Evolutionary conservation across 257 asterid genomes (phyloP).

Genomic region (Henckelia pumila): DNA sequence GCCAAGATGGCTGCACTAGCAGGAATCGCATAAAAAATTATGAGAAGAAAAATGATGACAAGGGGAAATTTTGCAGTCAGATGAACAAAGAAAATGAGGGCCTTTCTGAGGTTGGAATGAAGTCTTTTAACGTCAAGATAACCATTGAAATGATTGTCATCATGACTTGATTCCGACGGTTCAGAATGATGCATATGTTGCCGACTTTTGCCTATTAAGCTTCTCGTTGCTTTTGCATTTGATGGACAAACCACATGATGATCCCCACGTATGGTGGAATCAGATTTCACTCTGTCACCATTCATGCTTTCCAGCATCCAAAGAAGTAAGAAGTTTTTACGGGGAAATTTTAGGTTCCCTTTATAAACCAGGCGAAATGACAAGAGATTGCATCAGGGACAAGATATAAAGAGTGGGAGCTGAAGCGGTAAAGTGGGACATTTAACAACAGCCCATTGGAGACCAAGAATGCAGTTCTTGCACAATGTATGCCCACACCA

Average conservation of each 20-base stretch:
- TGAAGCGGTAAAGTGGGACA: constrained; percentile 75
- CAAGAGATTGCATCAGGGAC: constrained; percentile 92
- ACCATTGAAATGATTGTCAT: constrained; percentile 29
- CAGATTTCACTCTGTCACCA: constrained; percentile 73
- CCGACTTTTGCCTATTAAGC: constrained; percentile 39
- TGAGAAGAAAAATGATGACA: constrained; percentile 74
- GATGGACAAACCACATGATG: constrained; percentile 54
- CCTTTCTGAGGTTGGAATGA: constrained; percentile 50
- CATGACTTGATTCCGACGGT: constrained; percentile 41
- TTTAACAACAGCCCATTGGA: constrained; percentile 87
- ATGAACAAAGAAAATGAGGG: constrained; percentile 68
- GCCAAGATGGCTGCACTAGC: constrained; percentile 87
- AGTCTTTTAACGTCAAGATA: constrained; percentile 52
- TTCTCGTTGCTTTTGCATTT: constrained; percentile 33
- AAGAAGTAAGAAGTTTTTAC: constrained; percentile 87
- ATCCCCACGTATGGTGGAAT: constrained; percentile 47
- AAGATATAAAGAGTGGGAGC: constrained; percentile 86
- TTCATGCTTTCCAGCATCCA: constrained; percentile 99
- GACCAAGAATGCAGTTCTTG: constrained; percentile 84
- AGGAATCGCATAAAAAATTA: constrained; percentile 69
- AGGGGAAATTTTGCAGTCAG: constrained; percentile 84
- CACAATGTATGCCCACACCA: constrained; percentile 99
- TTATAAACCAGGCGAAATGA: constrained; percentile 73
- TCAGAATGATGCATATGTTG: constrained; percentile 37
- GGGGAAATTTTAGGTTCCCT: constrained; percentile 78